Evolutionary conservation across 257 asterid species (phyloP), one percentile per base, ranked within the genome.

Genomic region (Forsythia suspensa): DNA sequence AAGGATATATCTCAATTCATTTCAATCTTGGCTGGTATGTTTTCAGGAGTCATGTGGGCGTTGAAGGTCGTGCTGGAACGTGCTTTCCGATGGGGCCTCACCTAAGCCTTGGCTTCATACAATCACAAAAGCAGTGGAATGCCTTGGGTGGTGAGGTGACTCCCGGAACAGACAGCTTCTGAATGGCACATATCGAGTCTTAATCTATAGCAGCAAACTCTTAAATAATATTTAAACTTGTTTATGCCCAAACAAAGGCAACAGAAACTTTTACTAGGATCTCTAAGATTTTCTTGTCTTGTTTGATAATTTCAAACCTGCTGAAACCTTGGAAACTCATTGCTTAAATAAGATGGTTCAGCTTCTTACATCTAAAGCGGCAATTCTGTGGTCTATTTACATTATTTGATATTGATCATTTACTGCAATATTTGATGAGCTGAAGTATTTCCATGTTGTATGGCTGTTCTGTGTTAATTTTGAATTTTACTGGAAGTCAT

Each of bases 101-200:
- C 70, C 82, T 80, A 15, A 80, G 82, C 76, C 72, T 83, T 48
- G 68, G 69, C 76, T 85, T 81, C 81, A 72, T 83, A 3, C 76
- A 81, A 80, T 77, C 86, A 52, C 84, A 87, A 39, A 67, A 21
- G 69, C 68, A 63, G 8, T 83, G 87, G 84, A 81, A 83, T 40
- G 77, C 40, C 38, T 7, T 39, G 24, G 15, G 72, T 37, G 41
- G 51, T 1, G 85, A 76, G 12, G 20, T 59, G 39, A 18, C 61
- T 72, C 71, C 69, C 15, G 20, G 66, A 41, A 43, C 43, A 34
- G 72, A 82, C 66, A 69, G 57, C 70, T 76, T 42, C 52, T 77
- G 44, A 82, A 15, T 12, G 29, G 34, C 43, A 46, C 42, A 20
- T 6, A 59, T 46, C 20, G 12, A 8, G 15, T 8, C 38, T 61